phyloP scores from a whole-genome alignment of 495 filamentous ascomycete genomes.

The Neurospora sp. region DNA sequence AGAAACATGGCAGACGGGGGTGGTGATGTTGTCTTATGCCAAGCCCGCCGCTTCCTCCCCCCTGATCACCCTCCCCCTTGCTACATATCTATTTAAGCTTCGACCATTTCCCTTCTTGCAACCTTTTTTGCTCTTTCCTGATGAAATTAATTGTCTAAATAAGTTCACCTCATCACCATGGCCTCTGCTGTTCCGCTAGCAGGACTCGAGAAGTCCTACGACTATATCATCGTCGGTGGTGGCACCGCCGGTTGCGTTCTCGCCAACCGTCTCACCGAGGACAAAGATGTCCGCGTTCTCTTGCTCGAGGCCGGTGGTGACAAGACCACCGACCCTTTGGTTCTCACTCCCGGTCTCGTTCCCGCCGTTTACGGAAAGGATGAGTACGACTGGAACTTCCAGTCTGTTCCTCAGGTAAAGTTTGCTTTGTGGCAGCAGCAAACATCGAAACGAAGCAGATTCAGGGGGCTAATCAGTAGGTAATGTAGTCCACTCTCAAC shows the following conservation, averaged over 20 bases:
- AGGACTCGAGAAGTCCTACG: conserved; percentile 37
- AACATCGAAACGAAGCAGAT: neutral
- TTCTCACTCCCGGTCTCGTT: conserved; percentile 38
- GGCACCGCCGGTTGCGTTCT: conserved; percentile 85
- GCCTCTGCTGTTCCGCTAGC: neutral
- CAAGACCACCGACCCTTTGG: conserved; percentile 32
- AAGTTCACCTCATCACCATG: neutral
- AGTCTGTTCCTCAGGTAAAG: conserved; percentile 38
- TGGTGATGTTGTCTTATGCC: neutral
- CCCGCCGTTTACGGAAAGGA: conserved; percentile 35
- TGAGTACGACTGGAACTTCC: conserved; percentile 47
- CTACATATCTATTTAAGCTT: neutral
- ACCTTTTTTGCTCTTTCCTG: neutral
- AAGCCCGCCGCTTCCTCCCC: neutral
- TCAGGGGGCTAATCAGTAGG: neutral
- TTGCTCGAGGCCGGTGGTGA: conserved; percentile 48
- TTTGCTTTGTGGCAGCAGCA: neutral
- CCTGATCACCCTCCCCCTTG: neutral
- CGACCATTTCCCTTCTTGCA: neutral
- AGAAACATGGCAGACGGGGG: neutral
- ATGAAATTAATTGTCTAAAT: neutral
- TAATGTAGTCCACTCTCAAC: conserved; percentile 20
- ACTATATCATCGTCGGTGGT: conserved; percentile 80
- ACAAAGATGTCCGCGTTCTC: conserved; percentile 29
- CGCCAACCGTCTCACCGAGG: conserved; percentile 46